Conservation (phyloP, 2,329 filamentous ascomycete genomes). For the Cercospora beticola region DNA sequence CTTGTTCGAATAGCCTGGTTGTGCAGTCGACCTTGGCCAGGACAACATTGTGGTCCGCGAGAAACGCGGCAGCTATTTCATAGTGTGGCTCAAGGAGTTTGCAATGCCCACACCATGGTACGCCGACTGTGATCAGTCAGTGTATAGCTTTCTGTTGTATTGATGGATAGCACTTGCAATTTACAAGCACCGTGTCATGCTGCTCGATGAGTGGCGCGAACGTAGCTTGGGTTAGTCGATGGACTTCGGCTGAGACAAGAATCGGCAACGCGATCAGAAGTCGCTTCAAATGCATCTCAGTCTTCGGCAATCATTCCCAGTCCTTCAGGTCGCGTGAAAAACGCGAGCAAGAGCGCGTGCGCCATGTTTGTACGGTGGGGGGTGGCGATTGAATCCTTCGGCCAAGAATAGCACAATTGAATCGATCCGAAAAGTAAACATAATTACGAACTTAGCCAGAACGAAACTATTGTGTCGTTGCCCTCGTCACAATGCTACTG, state of each 20-base stretch:
- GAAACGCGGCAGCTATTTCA: slow-evolving; percentile 76
- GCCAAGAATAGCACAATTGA: slow-evolving; percentile 3
- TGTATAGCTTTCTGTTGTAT: background rate
- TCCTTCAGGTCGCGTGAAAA: background rate
- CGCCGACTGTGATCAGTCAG: background rate
- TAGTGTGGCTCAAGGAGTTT: slow-evolving; percentile 94
- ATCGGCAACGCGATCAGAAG: background rate
- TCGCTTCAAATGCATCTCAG: background rate
- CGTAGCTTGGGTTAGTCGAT: background rate
- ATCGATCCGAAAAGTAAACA: background rate
- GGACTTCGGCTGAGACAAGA: background rate
- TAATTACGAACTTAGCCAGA: background rate
- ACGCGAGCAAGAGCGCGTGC: background rate
- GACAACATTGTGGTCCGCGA: slow-evolving; percentile 70
- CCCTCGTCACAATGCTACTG: background rate
- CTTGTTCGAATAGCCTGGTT: slow-evolving; percentile 61
- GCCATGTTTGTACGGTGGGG: background rate
- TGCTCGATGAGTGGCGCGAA: slow-evolving; percentile 2
- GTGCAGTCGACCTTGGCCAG: slow-evolving; percentile 93
- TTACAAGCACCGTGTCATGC: slow-evolving; percentile 1
- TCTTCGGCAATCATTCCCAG: background rate
- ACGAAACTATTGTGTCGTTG: background rate
- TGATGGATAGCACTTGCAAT: background rate
- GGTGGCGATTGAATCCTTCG: background rate
- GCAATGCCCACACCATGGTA: slow-evolving; percentile 89